These are phyloP conservation scores for Pleomassaria siparia DNA, from an alignment of 2,329 filamentous ascomycete genomes.

Conservation along the genomic window DNA sequence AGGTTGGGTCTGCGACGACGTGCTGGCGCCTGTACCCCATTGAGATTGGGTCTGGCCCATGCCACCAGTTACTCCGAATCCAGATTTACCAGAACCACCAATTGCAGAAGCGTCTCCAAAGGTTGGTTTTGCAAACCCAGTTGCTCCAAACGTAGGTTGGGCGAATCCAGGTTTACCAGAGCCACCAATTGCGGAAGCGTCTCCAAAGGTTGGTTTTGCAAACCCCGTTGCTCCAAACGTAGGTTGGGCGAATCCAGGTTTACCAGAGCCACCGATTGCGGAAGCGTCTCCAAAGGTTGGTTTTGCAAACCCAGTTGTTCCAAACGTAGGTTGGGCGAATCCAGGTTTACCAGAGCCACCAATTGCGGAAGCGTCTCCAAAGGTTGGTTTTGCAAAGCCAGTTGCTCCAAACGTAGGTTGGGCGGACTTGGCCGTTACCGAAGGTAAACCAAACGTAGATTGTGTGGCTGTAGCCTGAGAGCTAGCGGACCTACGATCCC, in stretches of 20 bases:
- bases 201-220: conserved; percentile 27
- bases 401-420: conserved; percentile 8
- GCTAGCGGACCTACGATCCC: neutral
- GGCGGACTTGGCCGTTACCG: neutral
- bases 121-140: conserved; percentile 24
- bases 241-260: conserved; percentile 7
- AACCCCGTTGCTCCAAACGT: conserved; percentile 8
- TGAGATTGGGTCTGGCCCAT: conserved; percentile 15
- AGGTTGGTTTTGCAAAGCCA: conserved; percentile 20
- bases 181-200: conserved; percentile 23
- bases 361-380: conserved; percentile 26
- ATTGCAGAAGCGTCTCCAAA: conserved; percentile 28
- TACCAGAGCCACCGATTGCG: conserved; percentile 20
- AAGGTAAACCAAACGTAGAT: conserved; percentile 1
- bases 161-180: conserved; percentile 22
- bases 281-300: conserved; percentile 33
- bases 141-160: conserved; percentile 28
- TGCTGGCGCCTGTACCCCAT: conserved; percentile 22
- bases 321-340: conserved; percentile 6
- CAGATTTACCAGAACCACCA: conserved; percentile 20
- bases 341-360: conserved; percentile 22
- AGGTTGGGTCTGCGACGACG: conserved; percentile 19
- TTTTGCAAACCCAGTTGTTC: conserved; percentile 5
- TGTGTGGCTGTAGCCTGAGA: neutral
- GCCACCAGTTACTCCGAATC: conserved; percentile 24